A percentile compares a stretch with the other conserved stretches of the same genome.
Evolutionary conservation across 495 filamentous ascomycete species (phyloP).

Genomic region (Podospora pseudopauciseta): DNA sequence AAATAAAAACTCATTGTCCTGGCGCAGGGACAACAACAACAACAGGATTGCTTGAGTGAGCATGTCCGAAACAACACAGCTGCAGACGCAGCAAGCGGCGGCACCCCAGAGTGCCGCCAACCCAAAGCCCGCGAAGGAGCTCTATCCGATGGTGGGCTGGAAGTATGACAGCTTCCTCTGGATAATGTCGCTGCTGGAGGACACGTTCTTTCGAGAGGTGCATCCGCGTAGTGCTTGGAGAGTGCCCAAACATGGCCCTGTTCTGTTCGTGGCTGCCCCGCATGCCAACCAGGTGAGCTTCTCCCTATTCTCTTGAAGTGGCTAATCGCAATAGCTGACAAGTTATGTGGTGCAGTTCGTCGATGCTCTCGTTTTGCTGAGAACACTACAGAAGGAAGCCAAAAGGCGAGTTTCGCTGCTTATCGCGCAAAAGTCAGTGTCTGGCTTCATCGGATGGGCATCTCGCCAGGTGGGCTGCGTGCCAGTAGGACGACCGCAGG

Average conservation of each 20-base stretch:
- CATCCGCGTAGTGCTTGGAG: slow-evolving; percentile 93
- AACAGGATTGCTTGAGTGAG: not conserved
- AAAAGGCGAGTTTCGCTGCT: slow-evolving; percentile 86
- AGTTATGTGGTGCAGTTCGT: slow-evolving; percentile 61
- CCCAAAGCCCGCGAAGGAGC: slow-evolving; percentile 46
- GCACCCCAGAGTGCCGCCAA: slow-evolving; percentile 26
- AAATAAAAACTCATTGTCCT: not conserved
- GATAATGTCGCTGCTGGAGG: slow-evolving; percentile 77
- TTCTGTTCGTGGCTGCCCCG: slow-evolving; percentile 96
- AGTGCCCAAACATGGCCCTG: slow-evolving; percentile 77
- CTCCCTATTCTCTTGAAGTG: not conserved
- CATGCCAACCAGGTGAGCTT: slow-evolving; percentile 86
- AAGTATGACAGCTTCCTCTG: slow-evolving; percentile 80
- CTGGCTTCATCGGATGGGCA: slow-evolving; percentile 79
- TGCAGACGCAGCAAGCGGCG: slow-evolving; percentile 14
- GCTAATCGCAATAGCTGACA: slow-evolving; percentile 7
- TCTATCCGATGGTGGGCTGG: slow-evolving; percentile 66
- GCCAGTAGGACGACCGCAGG: slow-evolving; percentile 84
- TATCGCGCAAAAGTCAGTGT: slow-evolving; percentile 91
- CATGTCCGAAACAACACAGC: slow-evolving; percentile 19
- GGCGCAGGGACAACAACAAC: not conserved
- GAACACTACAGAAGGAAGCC: slow-evolving; percentile 77
- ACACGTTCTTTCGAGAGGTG: slow-evolving; percentile 96
- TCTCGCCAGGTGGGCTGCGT: slow-evolving; percentile 79
- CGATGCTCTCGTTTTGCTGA: slow-evolving; percentile 90